Evolutionary conservation across 768 basidiomycete species (phyloP), one percentile per base, ranked within the genome.

Genomic region (Polyporus arcularius): DNA sequence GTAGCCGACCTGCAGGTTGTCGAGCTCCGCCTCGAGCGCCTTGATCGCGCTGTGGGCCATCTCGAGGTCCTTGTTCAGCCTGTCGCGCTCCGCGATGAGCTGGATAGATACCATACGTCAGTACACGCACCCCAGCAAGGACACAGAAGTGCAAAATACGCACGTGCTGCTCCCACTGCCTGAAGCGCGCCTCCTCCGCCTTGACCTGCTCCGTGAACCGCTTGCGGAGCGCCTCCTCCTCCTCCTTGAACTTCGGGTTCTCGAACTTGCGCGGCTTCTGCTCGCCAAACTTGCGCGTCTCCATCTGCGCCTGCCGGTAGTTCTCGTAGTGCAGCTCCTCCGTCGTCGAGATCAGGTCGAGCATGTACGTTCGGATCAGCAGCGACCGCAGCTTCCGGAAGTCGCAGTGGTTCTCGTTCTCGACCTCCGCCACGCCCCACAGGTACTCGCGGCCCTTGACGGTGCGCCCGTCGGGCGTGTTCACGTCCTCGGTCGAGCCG

Each of bases 371-470:
- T 68, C 97, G 88, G 76, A 98, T 96, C 48, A 98, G 82, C 43
- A 98, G 82, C 11, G 94, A 94, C 56, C 97, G 91, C 53, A 99
- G 82, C 78, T 97, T 98, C 78, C 91, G 92, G 87, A 99, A 99
- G 77, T 98, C 97, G 73, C 97, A 99, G 78, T 99, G 97, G 74
- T 90, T 89, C 79, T 99, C 97, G 73, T 99, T 98, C 78, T 99
- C 97, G 62, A 99, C 96, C 82, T 99, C 97, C 9, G 97, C 97
- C n/a, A 99, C 95, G 82, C 97, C 97, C 97, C 97, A 99, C 14
- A 96, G 86, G 73, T 99, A 99, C 76, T 98, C 93, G 69, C 97
- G 88, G 48, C 97, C 97, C 78, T 98, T 98, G 72, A 99, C 97
- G 38, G 85, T 76, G 58, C 95, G 86, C 11, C 97, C 97, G 72